Percentiles rank a stretch among this genome's conserved stretches.
phyloP scores from a whole-genome alignment of 768 basidiomycete genomes.

The Kwoniella europaea region DNA sequence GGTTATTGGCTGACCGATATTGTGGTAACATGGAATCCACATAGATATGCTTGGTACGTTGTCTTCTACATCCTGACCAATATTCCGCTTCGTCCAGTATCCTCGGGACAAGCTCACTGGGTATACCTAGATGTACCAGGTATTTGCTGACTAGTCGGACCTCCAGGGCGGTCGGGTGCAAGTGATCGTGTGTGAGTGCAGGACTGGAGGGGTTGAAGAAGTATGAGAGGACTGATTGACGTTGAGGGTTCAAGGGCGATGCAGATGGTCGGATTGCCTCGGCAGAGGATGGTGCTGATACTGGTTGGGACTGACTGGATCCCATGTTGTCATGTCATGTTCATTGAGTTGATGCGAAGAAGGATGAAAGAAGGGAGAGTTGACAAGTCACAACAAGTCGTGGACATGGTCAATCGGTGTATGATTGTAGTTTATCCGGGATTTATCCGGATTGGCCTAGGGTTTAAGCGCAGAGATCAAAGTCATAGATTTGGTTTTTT shows the following conservation, averaged over 20 bases:
- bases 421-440: slow-evolving; percentile 5
- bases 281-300: neutral
- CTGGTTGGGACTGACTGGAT: slow-evolving; percentile 3
- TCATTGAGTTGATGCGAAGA: neutral
- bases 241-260: slow-evolving; percentile 12
- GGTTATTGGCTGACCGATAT: neutral
- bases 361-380: neutral
- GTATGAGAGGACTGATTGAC: slow-evolving; percentile 32
- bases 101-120: slow-evolving; percentile 32
- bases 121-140: slow-evolving; percentile 24
- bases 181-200: slow-evolving; percentile 33
- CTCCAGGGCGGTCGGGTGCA: slow-evolving; percentile 15
- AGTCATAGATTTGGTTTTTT: no score
- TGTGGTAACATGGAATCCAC: slow-evolving; percentile 20
- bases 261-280: slow-evolving; percentile 6
- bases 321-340: slow-evolving; percentile 8
- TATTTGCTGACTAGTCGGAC: slow-evolving; percentile 19
- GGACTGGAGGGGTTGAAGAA: slow-evolving; percentile 29
- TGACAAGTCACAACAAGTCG: neutral
- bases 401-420: neutral
- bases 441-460: slow-evolving; percentile 2
- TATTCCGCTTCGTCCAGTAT: slow-evolving; percentile 42
- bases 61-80: slow-evolving; percentile 26
- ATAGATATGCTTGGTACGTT: slow-evolving; percentile 19
- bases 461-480: neutral